Conservation (phyloP, 73 alveolate genomes). For the Blepharisma japonicum region DNA sequence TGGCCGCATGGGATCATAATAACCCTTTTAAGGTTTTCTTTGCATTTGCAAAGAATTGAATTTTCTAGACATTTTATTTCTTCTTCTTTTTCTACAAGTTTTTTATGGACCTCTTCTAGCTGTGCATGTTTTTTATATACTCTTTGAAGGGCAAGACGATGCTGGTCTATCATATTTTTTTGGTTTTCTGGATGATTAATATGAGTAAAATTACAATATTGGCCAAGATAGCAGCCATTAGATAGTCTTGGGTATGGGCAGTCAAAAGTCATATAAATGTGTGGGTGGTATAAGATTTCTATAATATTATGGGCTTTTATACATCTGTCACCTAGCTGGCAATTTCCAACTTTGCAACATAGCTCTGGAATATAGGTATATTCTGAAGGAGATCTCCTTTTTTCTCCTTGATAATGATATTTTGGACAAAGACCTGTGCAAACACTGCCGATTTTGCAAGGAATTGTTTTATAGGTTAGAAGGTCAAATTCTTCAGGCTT, state of each 20-base stretch:
- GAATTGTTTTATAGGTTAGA: not conserved
- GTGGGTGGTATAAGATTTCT: not conserved
- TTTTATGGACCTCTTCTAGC: too few relatives aligned
- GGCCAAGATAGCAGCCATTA: not conserved
- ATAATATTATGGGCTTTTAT: constrained; percentile 2
- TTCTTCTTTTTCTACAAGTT: too few relatives aligned
- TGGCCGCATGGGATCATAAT: too few relatives aligned
- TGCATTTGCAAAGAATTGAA: too few relatives aligned
- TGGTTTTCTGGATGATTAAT: too few relatives aligned
- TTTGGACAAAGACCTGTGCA: not conserved
- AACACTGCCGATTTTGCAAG: not conserved
- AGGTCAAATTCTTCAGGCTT: constrained; percentile 4
- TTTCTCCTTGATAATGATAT: not conserved
- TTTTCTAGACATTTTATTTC: too few relatives aligned
- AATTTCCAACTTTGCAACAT: not conserved
- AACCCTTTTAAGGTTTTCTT: too few relatives aligned
- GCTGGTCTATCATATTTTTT: too few relatives aligned
- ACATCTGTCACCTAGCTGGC: not conserved
- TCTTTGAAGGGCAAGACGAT: too few relatives aligned
- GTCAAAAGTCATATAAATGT: not conserved
- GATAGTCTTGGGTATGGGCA: not conserved
- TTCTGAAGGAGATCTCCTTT: not conserved
- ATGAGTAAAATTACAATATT: not conserved
- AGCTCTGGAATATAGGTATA: not conserved
- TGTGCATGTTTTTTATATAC: too few relatives aligned